A percentile compares a stretch with the other conserved stretches of the same genome.
Evolutionary conservation across 148 eudicot species (phyloP).

Genomic region (Rheum nobile): DNA sequence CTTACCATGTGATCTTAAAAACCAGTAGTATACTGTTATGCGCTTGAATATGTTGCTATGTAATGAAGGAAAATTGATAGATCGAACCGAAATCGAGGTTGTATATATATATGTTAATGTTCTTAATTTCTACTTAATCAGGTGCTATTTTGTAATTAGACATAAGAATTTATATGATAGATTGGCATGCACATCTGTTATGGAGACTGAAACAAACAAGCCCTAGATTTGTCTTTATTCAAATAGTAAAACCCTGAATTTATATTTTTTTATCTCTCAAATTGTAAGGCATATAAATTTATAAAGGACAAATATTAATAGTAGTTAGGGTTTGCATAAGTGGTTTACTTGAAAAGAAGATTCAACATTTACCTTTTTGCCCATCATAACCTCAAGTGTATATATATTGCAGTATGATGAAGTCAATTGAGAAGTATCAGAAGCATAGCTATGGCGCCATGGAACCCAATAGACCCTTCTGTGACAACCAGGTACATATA

Average conservation of each 20-base stretch:
- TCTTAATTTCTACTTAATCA: background rate
- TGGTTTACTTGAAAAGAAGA: no score
- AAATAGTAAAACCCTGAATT: no score
- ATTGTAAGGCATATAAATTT: no score
- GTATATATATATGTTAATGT: background rate
- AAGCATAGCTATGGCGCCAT: slow-evolving; percentile 49
- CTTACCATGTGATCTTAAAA: background rate
- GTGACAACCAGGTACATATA: slow-evolving; percentile 29
- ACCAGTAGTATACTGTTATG: background rate
- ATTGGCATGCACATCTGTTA: no score
- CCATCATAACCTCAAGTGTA: background rate
- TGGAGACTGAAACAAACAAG: no score
- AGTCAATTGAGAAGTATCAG: slow-evolving; percentile 42
- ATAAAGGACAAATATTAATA: background rate
- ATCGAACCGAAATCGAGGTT: background rate
- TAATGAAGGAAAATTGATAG: background rate
- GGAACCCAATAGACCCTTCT: slow-evolving; percentile 26
- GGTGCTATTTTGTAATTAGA: no score
- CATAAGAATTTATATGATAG: no score
- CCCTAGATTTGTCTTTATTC: no score
- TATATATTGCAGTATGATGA: background rate
- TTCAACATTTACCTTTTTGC: no score
- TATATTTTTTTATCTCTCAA: no score
- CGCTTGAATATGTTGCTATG: background rate
- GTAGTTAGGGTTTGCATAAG: background rate